These are phyloP conservation scores for Aristolochia fimbriata DNA, from an alignment of 164 flowering plant species.

Conservation along the genomic window DNA sequence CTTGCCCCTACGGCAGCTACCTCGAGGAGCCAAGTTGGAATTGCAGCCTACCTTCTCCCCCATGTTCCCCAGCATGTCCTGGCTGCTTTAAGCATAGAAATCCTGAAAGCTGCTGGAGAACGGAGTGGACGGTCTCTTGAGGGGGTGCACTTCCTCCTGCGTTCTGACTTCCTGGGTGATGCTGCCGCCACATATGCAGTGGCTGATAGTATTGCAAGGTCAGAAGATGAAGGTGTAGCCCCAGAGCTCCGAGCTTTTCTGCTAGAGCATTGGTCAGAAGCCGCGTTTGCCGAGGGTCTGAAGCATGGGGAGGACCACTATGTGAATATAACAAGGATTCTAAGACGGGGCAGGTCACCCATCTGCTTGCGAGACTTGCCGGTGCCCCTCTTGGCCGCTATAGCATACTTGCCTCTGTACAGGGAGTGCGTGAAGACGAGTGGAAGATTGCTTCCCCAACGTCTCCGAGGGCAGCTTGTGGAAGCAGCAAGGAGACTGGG, in stretches of 20 bases:
- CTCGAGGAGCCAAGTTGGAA: constrained; percentile 70
- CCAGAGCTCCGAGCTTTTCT: constrained; percentile 64
- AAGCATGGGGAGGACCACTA: constrained; percentile 55
- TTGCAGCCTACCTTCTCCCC: constrained; percentile 79
- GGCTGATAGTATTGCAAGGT: constrained; percentile 72
- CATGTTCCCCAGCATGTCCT: constrained; percentile 87
- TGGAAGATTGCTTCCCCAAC: constrained; percentile 59
- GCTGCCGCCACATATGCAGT: constrained; percentile 83
- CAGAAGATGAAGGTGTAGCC: constrained; percentile 70
- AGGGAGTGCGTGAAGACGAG: constrained; percentile 55
- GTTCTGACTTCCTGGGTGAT: constrained; percentile 68
- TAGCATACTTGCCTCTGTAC: constrained; percentile 74
- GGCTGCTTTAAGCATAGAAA: constrained; percentile 86
- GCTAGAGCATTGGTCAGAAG: constrained; percentile 78
- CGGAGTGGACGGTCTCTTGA: constrained; percentile 81
- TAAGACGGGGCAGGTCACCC: constrained; percentile 56
- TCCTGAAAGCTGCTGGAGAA: constrained; percentile 93
- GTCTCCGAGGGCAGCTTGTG: constrained; percentile 74
- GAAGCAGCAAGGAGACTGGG: constrained; percentile 71
- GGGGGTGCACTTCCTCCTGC: constrained; percentile 80
- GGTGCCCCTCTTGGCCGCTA: constrained; percentile 50
- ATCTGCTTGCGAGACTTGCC: constrained; percentile 65
- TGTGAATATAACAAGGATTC: constrained; percentile 45
- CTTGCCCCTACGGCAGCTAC: constrained; percentile 94
- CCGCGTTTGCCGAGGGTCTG: constrained; percentile 55